Evolutionary conservation across 192 early-diverging fungal genomes (phyloP), one percentile per base, ranked within the genome.

Genomic region (Coemansia sp.): DNA sequence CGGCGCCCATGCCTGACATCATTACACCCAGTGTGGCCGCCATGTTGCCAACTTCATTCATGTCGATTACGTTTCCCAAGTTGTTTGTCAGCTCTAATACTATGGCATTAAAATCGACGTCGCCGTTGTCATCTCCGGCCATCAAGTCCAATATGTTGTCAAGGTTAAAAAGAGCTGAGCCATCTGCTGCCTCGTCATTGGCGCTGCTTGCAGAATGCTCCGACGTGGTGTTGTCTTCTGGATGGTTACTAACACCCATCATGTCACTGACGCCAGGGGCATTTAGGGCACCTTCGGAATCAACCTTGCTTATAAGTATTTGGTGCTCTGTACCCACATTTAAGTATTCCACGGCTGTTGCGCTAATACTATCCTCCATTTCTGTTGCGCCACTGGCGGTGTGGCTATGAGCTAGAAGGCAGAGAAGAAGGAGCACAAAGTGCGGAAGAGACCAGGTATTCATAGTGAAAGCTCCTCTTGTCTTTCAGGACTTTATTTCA

Each of bases 101-200:
- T 48, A 80, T 80, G 5, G 77, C 77, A 3, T 69, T 69, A 72
- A 80, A 80, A 42, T 80, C 47, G 39, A 80, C 77, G 47, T 80
- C 70, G 14, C 77, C 77, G n/a, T 68, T 25, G 34, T 71, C 69
- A 23, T 80, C 77, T 20, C 77, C 77, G 21, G 65, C 72, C 77
- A 80, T 80, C 31, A 80, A 35, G 23, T 80, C 69, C 1, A 80
- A 56, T 6, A 80, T 68, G 25, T 38, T 42, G 47, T 80, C 77
- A 5, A 80, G 35, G 34, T 80, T 80, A 55, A 80, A 80, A 10
- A 65, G 69, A 21, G 39, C 59, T 14, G 61, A 36, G 12, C 65
- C 48, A 21, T 39, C 18, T 0, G 45, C 25, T 10, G 16, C 13
- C 2, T 39, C 33, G 28, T 3, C 33, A 6, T 18, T 42, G 26